phyloP scores from a whole-genome alignment of 1,139 yeast genomes.

The Hansenula lynferdii region DNA sequence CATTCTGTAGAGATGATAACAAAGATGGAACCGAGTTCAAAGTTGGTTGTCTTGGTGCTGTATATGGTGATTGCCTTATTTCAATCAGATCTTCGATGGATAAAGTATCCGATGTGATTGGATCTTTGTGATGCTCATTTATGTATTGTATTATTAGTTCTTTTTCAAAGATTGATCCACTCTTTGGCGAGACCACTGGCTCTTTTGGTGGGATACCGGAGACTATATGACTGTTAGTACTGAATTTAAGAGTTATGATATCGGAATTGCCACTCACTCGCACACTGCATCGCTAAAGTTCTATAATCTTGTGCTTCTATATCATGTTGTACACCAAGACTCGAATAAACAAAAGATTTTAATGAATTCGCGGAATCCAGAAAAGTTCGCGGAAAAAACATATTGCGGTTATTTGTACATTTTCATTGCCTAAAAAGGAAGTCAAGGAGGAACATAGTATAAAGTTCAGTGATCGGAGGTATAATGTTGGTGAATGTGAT shows the following conservation, averaged over 20 bases:
- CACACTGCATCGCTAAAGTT: conserved; percentile 24
- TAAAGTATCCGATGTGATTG: conserved; percentile 63
- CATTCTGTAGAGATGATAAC: conserved; percentile 71
- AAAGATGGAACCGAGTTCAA: conserved; percentile 74
- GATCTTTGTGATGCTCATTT: conserved; percentile 66
- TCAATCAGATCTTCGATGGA: conserved; percentile 53
- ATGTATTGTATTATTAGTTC: conserved; percentile 58
- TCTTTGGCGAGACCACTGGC: conserved; percentile 75
- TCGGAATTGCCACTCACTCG: conserved; percentile 19
- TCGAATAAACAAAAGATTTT: no score
- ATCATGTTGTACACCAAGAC: no score
- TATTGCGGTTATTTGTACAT: no score
- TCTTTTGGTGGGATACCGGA: conserved; percentile 64
- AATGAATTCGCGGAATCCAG: no score
- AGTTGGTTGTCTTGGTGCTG: conserved; percentile 45
- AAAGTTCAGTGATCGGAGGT: no score
- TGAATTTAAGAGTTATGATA: no score
- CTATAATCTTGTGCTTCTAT: no score
- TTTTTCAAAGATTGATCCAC: conserved; percentile 70
- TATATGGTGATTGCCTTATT: conserved; percentile 32
- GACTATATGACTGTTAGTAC: conserved; percentile 27
- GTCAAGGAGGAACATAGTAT: no score
- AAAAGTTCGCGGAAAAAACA: no score
- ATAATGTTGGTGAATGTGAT: no score
- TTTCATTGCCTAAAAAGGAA: no score